These are phyloP conservation scores for Mycena galericulata DNA, from an alignment of 768 basidiomycete species.

Conservation along the genomic window DNA sequence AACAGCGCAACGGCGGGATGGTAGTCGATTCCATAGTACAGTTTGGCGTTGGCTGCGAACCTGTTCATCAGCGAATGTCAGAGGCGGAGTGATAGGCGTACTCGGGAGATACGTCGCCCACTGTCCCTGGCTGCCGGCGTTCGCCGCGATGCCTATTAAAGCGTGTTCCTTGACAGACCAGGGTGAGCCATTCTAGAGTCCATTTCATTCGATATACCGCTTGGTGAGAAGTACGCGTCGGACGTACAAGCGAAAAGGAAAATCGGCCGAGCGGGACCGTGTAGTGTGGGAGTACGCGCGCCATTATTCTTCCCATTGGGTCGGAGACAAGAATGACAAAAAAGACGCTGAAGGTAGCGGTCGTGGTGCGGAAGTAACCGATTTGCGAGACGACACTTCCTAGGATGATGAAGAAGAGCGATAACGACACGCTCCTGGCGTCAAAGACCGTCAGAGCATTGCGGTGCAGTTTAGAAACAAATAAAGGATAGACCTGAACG, in stretches of 20 bases:
- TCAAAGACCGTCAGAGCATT: not conserved
- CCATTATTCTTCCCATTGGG: conserved; percentile 6
- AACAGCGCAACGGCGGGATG: not conserved
- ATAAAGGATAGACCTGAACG: not conserved
- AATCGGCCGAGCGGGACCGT: conserved; percentile 3
- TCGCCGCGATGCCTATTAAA: conserved; percentile 7
- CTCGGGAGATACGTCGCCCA: not conserved
- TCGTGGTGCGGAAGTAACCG: conserved; percentile 14
- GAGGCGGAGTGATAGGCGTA: not conserved
- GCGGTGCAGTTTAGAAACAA: not conserved
- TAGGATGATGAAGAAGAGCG: not conserved
- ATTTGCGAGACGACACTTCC: conserved; percentile 5
- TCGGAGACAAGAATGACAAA: conserved; percentile 13
- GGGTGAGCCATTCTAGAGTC: not conserved
- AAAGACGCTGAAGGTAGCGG: not conserved
- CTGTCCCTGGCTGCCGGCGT: not conserved
- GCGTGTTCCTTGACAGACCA: conserved; percentile 8
- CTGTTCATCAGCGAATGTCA: not conserved
- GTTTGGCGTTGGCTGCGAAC: not conserved
- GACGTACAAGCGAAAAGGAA: conserved; percentile 1
- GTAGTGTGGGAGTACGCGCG: not conserved
- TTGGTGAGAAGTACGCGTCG: not conserved
- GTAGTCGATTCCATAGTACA: conserved; percentile 6
- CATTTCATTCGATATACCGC: not conserved
- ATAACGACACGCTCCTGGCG: not conserved